Evolutionary conservation across 208 protist species (phyloP), one percentile per base, ranked within the genome.

Genomic region (Naegleria gruberi): DNA sequence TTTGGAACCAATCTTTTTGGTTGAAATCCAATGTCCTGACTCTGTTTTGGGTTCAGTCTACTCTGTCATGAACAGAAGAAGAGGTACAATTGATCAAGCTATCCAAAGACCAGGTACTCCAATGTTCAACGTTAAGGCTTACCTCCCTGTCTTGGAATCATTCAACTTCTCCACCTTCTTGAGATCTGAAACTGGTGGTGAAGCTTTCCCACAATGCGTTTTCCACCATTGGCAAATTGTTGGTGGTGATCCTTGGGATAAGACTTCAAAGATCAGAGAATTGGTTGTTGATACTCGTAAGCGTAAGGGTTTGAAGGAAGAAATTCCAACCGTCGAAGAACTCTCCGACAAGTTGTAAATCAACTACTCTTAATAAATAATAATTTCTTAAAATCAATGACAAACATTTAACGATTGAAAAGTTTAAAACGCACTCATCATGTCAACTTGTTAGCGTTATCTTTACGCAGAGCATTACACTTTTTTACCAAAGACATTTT

Each of bases 151-250:
- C 86, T 94, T 95, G 41, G 98, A 99, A 94, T 99, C 98, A 19
- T 99, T 99, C 95, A 98, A 97, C 90, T 99, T 99, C 94, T 99
- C 97, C 87, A 95, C 95, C 46, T 98, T 98, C 90, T 96, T 99
- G 4, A 97, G 98, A 92, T 91, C 96, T 40, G 92, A 95, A 82
- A 99, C 99, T 40, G 95, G 94, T 46, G 99, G 98, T 89, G 94
- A 99, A 91, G 98, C 98, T 47, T 99, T 99, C 96, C 98, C 98
- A 85, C 98, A 99, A 95, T 98, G 97, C 91, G 97, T 99, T 12
- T 99, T 99, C 91, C 97, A 99, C 94, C 99, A 99, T 96, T 99
- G 98, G 97, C 91, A 95, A 90, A 89, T 96, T 30, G 94, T 99
- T 89, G 82, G 87, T 37, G 97, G 96, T 82, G 93, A 98, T 92